These are phyloP conservation scores for Venturia carpophila DNA, from an alignment of 2,329 filamentous ascomycete genomes.

Conservation along the genomic window DNA sequence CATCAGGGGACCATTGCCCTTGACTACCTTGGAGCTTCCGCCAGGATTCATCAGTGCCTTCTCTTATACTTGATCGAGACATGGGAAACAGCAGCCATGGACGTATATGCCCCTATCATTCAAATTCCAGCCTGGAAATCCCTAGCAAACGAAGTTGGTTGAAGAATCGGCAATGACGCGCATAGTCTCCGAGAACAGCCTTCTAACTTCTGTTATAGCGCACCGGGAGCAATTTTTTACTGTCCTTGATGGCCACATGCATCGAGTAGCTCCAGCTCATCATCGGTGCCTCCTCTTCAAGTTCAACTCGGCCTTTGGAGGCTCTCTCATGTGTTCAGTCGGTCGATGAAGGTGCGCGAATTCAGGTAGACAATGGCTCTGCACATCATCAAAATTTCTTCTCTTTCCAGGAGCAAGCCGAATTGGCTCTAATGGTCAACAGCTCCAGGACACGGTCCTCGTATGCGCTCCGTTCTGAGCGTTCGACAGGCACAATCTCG, in stretches of 20 bases:
- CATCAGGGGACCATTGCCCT: slow-evolving; percentile 7
- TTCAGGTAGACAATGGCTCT: neutral
- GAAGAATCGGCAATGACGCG: neutral
- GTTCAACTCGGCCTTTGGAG: neutral
- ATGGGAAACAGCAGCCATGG: neutral
- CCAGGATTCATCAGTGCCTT: slow-evolving; percentile 4
- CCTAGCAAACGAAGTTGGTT: neutral
- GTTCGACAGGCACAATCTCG: neutral
- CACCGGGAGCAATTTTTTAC: neutral
- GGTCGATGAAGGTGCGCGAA: neutral
- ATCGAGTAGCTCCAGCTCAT: neutral
- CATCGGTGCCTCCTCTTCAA: neutral
- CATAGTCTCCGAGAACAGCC: neutral
- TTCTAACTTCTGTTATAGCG: neutral
- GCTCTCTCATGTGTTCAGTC: neutral
- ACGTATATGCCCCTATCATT: neutral
- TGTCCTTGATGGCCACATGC: neutral
- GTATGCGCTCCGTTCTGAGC: no score
- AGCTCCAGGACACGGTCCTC: neutral
- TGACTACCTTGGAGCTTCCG: slow-evolving; percentile 2
- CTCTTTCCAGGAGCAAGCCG: neutral
- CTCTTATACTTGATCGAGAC: slow-evolving; percentile 1
- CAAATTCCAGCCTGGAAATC: neutral
- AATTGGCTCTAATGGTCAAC: neutral
- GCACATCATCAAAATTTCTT: neutral